Evolutionary conservation across 2,329 filamentous ascomycete species (phyloP), one percentile per base, ranked within the genome.

Genomic region (Basipetospora sp.): DNA sequence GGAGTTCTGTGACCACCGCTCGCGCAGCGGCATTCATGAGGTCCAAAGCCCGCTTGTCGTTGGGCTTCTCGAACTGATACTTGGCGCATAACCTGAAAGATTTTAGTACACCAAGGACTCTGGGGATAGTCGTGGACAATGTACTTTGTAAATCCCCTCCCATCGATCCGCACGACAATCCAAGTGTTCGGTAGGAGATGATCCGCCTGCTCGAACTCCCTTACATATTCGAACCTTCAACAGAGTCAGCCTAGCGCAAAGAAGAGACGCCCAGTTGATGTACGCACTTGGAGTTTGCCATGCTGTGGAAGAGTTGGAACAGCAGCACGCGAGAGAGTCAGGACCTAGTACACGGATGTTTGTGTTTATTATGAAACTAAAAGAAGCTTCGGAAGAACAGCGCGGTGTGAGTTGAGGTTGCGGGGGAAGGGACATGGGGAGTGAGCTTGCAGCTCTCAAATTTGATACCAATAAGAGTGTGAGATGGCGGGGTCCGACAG

Each of bases 11-110:
- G 60, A 94, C 74, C 33, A 94, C 84, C 5, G 80, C 79, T 42
- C 75, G 72, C n/a, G 90, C 90, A 2, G 86, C 86, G 2, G 76
- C 75, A 51, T 98, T 98, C 88, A 98, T 96, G 46, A 98, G 75
- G 55, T 92, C 74, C 10, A 96, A 63, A 0, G 87, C 90, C 45
- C 83, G 72, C 29, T 69, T 69, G 57, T 98, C 90, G 58, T 96
- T 98, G 28, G 90, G 90, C 59, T 96, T 98, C 48, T 77, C 68
- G 52, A 96, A 96, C 16, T 63, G 63, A 60, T 96, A 90, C 56
- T 80, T 83, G 44, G 74, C 69, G 43, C 84, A 87, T 48, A 94
- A 75, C 51, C 83, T 92, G 44, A 8, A 17, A n/a, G 22, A 19
- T 14, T 20, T 11, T 15, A 25, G 17, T 15, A 22, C 34, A 26